Base-by-base conservation (phyloP, 2,329 filamentous ascomycete species). In the Epichloe sp. region DNA sequence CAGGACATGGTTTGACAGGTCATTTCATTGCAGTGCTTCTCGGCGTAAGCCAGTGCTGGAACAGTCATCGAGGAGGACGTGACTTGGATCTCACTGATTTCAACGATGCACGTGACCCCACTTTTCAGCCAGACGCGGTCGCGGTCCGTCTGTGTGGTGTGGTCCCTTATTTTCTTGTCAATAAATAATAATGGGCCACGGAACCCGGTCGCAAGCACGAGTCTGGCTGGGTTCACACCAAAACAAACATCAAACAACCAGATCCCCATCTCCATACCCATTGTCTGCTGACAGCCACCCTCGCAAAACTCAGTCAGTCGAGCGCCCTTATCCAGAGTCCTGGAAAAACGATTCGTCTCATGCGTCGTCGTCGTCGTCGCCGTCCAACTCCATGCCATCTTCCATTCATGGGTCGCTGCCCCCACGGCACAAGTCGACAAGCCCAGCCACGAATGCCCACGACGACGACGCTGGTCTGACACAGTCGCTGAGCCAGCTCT, bases 401-500 rank as follows among this genome's bases (percentile, higher is more conserved):
- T 44, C 44, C 15, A 37, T 36, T 45, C 43, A 43, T 36, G 36
- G 43, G 47, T 44, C 48, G 21, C 44, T 40, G 31, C 26, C 47
- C 31, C 37, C 41, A 45, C 52, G 49, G 47, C 49, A 47, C 14
- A 37, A 31, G 31, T 45, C 49, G 19, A 49, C 42, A 12, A 37
- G 42, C 37, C n/a, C 41, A 34, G 43, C 46, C 21, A 21, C 45
- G 1, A 43, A 15, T 5, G 21, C 19, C 26, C 35, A 40, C 35
- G 45, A 49, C 11, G 62, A 66, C 50, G 59, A 62, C 43, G 45
- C 52, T 46, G 68, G 65, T 48, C 60, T 74, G 54, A 61, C 68
- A 37, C 65, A 66, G 50, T 72, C 72, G 26, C 63, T 76, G 49
- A 65, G 67, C 53, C 69, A 71, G 50, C 70, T 77, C 17, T 71